phyloP scores from a whole-genome alignment of 495 filamentous ascomycete species.

The Aspergillus panamensis region DNA sequence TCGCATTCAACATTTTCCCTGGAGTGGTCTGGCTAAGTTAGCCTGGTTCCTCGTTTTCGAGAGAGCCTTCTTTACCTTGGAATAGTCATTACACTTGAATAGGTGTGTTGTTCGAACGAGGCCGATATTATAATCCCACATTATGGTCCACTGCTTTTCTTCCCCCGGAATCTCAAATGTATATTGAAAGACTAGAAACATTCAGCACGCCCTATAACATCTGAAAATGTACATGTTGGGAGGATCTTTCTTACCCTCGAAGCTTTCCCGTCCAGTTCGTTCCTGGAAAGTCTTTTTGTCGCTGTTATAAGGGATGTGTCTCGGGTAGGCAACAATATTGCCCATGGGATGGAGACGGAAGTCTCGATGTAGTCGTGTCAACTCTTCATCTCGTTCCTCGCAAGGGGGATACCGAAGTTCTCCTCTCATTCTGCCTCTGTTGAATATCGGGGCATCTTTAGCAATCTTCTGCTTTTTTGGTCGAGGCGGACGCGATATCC shows the following conservation, averaged over 20 bases:
- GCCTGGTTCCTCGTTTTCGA: background rate
- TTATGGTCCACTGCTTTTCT: conserved; percentile 66
- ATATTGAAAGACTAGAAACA: conserved; percentile 76
- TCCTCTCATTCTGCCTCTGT: conserved; percentile 56
- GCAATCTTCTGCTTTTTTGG: conserved; percentile 49
- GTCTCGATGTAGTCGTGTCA: conserved; percentile 51
- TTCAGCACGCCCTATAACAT: background rate
- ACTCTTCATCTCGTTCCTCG: conserved; percentile 55
- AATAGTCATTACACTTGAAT: conserved; percentile 83
- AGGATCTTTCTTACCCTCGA: conserved; percentile 64
- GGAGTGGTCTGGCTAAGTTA: conserved; percentile 64
- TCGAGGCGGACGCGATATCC: conserved; percentile 20
- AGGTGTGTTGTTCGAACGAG: conserved; percentile 91
- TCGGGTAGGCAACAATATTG: conserved; percentile 61
- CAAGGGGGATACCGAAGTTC: conserved; percentile 64
- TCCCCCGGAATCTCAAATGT: conserved; percentile 72
- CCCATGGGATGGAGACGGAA: conserved; percentile 67
- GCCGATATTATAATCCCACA: conserved; percentile 98
- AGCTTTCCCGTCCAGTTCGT: conserved; percentile 80
- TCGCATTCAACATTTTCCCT: conserved; percentile 72
- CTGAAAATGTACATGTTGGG: background rate
- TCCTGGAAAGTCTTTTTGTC: conserved; percentile 83
- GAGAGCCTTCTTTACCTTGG: conserved; percentile 58
- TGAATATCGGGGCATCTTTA: conserved; percentile 59
- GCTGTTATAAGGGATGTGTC: conserved; percentile 89